Evolutionary conservation across 331 rosid species (phyloP), one percentile per base, ranked within the genome.

Genomic region (Phaseolus coccineus): DNA sequence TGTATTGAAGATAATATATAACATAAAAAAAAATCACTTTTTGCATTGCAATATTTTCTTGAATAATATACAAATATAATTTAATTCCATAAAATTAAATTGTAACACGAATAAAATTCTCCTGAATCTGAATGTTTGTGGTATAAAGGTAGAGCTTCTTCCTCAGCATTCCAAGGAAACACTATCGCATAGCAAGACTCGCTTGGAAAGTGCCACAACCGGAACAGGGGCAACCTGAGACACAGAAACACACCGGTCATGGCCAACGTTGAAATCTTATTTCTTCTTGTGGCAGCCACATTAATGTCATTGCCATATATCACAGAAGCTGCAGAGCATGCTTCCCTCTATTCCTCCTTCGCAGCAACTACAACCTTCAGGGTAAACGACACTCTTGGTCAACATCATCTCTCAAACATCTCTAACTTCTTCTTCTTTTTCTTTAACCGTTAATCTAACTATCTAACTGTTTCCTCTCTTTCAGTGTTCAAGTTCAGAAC

Each of bases 401-500:
- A 30, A 1, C 39, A 61, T 1, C 30, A 8, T 6, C 12, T 19
- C 61, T 53, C 27, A n/a, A 22, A 53, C 28, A 2, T 19, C 6
- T 2, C 1, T 9, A 42, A 9, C 47, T 42, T 42, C 47, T 5
- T 35, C 4, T 40, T 33, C 3, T 42, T 42, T 53, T 55, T 31
- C 61, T 22, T 53, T n/a, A 22, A 19, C 40, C 66, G 0, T 30
- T 13, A 0, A 59, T 11, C 3, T 57, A 25, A 4, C 39, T 35
- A 42, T 1, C 47, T 42, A 42, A 9, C 27, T 46, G 3, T 12
- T 16, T n/a, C 0, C 22, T 33, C 22, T 33, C 15, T 68, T 44
- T 4, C 30, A 78, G 82, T 78, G 2, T 78, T 78, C 77, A 58
- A 78, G 13, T 78, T 69, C 77, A 4, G 1, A 31, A 69, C 61